Base-by-base conservation (phyloP, 2,329 filamentous ascomycete genomes). In the Sarocladiaceae sp. region DNA sequence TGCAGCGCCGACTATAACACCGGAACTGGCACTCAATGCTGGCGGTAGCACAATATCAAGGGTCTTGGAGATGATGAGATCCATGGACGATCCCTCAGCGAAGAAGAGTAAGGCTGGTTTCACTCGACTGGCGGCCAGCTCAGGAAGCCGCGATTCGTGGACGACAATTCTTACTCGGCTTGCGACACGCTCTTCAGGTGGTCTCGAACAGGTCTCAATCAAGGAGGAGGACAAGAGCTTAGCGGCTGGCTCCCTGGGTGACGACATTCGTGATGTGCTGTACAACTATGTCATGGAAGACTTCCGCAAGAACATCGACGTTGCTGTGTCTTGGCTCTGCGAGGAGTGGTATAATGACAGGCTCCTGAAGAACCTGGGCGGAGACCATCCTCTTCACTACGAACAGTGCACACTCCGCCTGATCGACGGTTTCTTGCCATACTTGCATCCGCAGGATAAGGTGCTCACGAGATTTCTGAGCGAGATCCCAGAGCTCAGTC, bases 301-400 rank as follows among this genome's bases (percentile, higher is more conserved):
- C 65, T 99, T 96, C 71, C 84, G 93, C 52, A 85, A 81, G 56
- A 86, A 94, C 39, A 92, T 97, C 56, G 92, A 95, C 59, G 82
- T 94, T 20, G 93, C 91, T 1, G 90, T 97, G 50, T 86, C 87
- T 7, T 99, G 94, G 94, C 78, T 99, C 15, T 96, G 87, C 60
- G 94, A 99, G 67, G 94, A 99, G 70, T 99, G 94, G 93, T 97
- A 96, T 69, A 95, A 92, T 61, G 93, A 97, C 66, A 84, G 69
- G 66, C 70, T 73, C 57, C 71, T 66, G 55, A 72, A 63, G 53
- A 74, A 67, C 51, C 63, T 64, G n/a, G 68, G 67, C 29, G 65
- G 66, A 11, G 73, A 77, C 36, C 76, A 78, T 7, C 75, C 80
- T 3, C 64, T 79, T 29, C 82, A 94, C 66, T 97, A 96, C 67